phyloP scores from a whole-genome alignment of 1,284 basidiomycete species.

The Cutaneotrichosporon sp. region DNA sequence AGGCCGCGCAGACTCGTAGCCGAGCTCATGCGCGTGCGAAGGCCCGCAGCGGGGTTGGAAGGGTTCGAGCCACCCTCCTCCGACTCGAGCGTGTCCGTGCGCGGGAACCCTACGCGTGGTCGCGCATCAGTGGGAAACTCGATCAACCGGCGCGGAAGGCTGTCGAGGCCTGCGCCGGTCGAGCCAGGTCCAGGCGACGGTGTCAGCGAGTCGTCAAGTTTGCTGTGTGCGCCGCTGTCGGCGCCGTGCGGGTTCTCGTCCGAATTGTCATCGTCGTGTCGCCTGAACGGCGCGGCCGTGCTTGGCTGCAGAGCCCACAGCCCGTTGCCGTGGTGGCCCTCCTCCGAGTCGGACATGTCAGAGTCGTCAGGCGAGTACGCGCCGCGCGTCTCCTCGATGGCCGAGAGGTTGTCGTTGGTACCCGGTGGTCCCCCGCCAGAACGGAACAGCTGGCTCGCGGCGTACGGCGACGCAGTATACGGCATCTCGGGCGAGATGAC shows the following conservation, averaged over 20 bases:
- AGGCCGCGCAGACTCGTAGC: conserved; percentile 35
- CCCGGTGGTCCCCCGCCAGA: conserved; percentile 14
- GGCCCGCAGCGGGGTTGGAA: conserved; percentile 23
- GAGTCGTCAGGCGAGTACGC: conserved; percentile 34
- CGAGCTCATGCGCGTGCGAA: conserved; percentile 36
- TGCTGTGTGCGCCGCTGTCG: conserved; percentile 2
- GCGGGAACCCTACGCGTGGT: conserved; percentile 31
- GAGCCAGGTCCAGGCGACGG: conserved; percentile 6
- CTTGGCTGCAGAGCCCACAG: conserved; percentile 49
- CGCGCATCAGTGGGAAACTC: conserved; percentile 10
- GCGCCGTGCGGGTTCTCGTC: conserved; percentile 15
- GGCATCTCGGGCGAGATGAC: conserved; percentile 42
- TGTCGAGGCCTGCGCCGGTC: neutral
- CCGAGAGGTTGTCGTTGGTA: conserved; percentile 36
- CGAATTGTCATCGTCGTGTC: conserved; percentile 57
- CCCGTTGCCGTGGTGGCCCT: conserved; percentile 27
- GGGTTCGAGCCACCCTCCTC: conserved; percentile 17
- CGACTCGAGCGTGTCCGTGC: conserved; percentile 34
- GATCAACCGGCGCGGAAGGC: conserved; percentile 1
- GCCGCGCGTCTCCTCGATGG: conserved; percentile 38
- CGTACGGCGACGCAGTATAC: conserved; percentile 70
- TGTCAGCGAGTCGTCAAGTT: conserved; percentile 1
- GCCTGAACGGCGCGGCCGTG: conserved; percentile 69
- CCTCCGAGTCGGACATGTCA: conserved; percentile 45
- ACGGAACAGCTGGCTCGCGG: conserved; percentile 72